These are phyloP conservation scores for Termitomyces titanicus DNA, from an alignment of 768 basidiomycete species.

Conservation along the genomic window DNA sequence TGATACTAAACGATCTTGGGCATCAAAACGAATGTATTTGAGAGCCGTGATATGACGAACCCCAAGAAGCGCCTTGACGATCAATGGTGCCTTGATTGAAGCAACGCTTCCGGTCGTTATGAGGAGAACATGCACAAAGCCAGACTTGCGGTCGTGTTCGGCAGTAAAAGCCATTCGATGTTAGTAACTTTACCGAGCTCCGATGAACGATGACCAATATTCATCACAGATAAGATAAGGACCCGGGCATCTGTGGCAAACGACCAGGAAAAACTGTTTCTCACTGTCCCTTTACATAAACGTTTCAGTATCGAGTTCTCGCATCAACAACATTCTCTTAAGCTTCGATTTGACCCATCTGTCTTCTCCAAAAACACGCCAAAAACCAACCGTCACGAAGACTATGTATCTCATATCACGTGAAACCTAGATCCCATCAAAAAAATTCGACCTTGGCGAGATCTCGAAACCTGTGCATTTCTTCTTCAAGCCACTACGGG, in stretches of 20 bases:
- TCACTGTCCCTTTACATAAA: too few relatives aligned
- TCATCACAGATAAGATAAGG: too few relatives aligned
- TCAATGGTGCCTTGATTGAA: slow-evolving; percentile 89
- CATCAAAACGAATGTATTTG: neutral
- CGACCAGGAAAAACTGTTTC: too few relatives aligned
- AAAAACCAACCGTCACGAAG: too few relatives aligned
- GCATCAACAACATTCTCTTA: too few relatives aligned
- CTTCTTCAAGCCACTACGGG: neutral
- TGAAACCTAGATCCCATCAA: neutral
- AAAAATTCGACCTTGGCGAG: neutral
- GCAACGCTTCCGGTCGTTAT: slow-evolving; percentile 95
- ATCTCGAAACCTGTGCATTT: neutral
- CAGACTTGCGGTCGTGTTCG: slow-evolving; percentile 35
- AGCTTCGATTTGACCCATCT: too few relatives aligned
- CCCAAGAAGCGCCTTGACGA: slow-evolving; percentile 69
- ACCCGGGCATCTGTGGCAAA: too few relatives aligned
- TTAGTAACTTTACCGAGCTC: too few relatives aligned
- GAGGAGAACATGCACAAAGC: slow-evolving; percentile 66
- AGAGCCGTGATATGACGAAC: slow-evolving; percentile 27
- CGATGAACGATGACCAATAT: neutral
- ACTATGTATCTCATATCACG: neutral
- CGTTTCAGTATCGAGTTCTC: neutral
- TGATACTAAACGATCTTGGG: too few relatives aligned
- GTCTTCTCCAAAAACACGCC: too few relatives aligned
- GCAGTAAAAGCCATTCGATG: slow-evolving; percentile 36